A percentile compares a stretch with the other conserved stretches of the same genome.
Evolutionary conservation across 2,329 filamentous ascomycete genomes (phyloP).

Genomic region (Alternaria brassicicola): DNA sequence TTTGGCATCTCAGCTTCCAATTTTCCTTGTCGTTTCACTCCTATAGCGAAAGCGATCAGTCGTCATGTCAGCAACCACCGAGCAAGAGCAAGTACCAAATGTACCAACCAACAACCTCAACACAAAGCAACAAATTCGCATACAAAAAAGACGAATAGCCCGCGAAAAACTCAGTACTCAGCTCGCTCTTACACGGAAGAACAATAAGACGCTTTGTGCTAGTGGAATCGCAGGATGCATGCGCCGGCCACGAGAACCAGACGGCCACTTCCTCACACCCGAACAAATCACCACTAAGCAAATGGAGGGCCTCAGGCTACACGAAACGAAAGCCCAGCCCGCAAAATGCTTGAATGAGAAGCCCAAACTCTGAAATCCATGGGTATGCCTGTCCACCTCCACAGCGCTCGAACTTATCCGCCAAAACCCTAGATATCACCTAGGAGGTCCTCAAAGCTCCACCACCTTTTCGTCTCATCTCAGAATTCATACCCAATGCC

Average conservation of each 20-base stretch:
- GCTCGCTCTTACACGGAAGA: background rate
- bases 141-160: slow-evolving; percentile 9
- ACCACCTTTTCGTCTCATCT: background rate
- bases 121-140: slow-evolving; percentile 7
- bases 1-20: background rate
- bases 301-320: background rate
- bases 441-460: background rate
- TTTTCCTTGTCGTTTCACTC: background rate
- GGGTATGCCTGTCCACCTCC: background rate
- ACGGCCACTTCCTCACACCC: background rate
- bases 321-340: background rate
- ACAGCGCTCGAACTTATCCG: background rate
- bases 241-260: background rate
- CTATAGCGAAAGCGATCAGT: background rate
- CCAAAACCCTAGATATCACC: background rate
- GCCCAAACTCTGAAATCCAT: slow-evolving; percentile 1
- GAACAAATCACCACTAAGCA: background rate
- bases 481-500: background rate
- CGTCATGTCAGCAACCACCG: slow-evolving; percentile 3
- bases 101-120: background rate
- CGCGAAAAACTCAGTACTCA: background rate
- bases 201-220: background rate
- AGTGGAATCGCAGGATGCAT: background rate
- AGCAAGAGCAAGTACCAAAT: slow-evolving; percentile 1
- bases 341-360: background rate